phyloP scores from a whole-genome alignment of 164 flowering plant species.

The Liriodendron chinense region DNA sequence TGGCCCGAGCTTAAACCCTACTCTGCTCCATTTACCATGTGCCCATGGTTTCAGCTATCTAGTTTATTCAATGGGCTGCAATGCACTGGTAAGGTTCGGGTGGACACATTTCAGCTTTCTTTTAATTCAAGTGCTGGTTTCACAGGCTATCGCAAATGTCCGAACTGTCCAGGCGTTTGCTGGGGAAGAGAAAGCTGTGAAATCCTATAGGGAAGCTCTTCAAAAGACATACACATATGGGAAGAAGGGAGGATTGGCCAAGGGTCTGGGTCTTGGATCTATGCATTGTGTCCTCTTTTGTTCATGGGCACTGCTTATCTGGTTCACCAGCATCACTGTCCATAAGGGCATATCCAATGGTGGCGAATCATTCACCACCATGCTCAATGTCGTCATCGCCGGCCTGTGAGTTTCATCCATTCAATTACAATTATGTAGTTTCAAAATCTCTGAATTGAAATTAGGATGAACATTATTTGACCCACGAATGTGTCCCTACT shows the following conservation, averaged over 20 bases:
- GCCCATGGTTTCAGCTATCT: too few relatives aligned
- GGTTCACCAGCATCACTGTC: conserved; percentile 87
- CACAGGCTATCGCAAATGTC: conserved; percentile 84
- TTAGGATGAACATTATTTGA: too few relatives aligned
- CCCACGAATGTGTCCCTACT: too few relatives aligned
- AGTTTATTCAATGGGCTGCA: too few relatives aligned
- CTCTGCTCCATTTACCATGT: too few relatives aligned
- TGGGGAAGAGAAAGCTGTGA: conserved; percentile 87
- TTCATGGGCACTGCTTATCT: conserved; percentile 95
- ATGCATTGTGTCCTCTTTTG: conserved; percentile 79
- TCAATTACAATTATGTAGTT: too few relatives aligned
- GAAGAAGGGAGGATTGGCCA: conserved; percentile 80
- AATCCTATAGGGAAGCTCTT: conserved; percentile 56
- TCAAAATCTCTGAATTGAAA: too few relatives aligned
- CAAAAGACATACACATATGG: conserved; percentile 70
- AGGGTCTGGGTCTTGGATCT: conserved; percentile 90
- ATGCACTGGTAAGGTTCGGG: too few relatives aligned
- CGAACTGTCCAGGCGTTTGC: conserved; percentile 96
- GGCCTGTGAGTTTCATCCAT: conserved; percentile 70
- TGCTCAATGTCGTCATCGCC: conserved; percentile 95
- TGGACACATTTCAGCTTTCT: too few relatives aligned
- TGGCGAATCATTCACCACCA: conserved; percentile 97
- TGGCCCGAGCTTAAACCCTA: too few relatives aligned
- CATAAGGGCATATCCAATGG: conserved; percentile 89
- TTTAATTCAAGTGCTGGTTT: not conserved